Evolutionary conservation across 192 early-diverging fungal species (phyloP), one percentile per base, ranked within the genome.

Genomic region (Linnemannia schmuckeri): DNA sequence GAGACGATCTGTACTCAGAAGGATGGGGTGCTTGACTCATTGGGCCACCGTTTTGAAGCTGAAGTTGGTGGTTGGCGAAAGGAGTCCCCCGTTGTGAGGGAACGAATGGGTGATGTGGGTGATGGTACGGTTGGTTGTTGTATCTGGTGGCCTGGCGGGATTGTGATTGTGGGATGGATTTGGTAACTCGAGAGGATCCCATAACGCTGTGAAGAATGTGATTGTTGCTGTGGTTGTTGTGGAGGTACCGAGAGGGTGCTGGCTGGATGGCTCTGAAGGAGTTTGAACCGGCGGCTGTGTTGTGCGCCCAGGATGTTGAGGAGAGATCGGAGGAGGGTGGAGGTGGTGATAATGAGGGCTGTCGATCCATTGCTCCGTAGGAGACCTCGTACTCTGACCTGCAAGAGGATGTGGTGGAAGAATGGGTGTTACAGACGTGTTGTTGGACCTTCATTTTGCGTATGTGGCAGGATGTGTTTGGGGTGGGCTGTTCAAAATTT

Each of bases 391-490:
- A 75, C 9, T 75, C 73, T 37, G 82, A 84, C 77, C 82, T 84
- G 77, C 38, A 83, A 61, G 40, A 54, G 74, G 78, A 73, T 44
- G 66, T 49, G 38, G 73, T 57, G 40, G 82, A 75, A 79, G 61
- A 73, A 74, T 84, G 68, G 66, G 75, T 69, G 77, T 70, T 70
- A 35, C 46, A 78, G 76, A 73, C 22, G 61, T 66, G 61, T 77
- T 85, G 83, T 85, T 78, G 76, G 41, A 75, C 6, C 57, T 79
- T 79, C 76, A 78, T 83, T 61, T 66, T 81, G n/a, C 33, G n/a
- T 66, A 6, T 33, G 13, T 66, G 61, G 10, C 61, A 66, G 27
- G 27, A 66, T 66, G 61, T 35, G n/a, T 27, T 27, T 61, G 8
- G 55, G 6, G 24, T 61, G 55, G 61, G 61, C 13, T 66, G 61